A percentile compares a stretch with the other conserved stretches of the same genome.
Conservation (phyloP, 768 basidiomycete species). For the Boletus rubescentipes region DNA sequence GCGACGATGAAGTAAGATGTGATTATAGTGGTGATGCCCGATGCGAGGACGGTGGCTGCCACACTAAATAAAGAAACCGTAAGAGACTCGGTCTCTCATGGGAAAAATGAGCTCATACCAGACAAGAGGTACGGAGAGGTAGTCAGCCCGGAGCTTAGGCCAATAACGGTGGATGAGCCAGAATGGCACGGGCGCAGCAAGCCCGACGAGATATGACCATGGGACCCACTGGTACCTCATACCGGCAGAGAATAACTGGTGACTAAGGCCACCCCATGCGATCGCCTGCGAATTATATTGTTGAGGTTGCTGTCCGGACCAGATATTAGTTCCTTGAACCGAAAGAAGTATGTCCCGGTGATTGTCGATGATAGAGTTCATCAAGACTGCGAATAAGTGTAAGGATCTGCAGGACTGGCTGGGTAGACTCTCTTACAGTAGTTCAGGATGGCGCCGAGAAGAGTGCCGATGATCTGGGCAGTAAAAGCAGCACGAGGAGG, state of each 20-base stretch:
- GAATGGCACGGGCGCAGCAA: constrained; percentile 40
- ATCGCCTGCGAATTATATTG: constrained; percentile 35
- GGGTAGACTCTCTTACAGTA: constrained; percentile 34
- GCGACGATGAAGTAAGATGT: constrained; percentile 19
- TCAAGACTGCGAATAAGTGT: constrained; percentile 43
- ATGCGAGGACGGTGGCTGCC: constrained; percentile 15
- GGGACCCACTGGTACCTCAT: constrained; percentile 41
- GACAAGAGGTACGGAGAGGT: constrained; percentile 31
- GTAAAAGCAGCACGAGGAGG: constrained; percentile 64
- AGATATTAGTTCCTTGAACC: constrained; percentile 49
- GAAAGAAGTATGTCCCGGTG: constrained; percentile 52
- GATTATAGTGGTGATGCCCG: constrained; percentile 29
- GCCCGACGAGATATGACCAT: constrained; percentile 34
- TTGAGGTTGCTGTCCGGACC: constrained; percentile 33
- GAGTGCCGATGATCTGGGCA: constrained; percentile 54
- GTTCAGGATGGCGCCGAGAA: constrained; percentile 51
- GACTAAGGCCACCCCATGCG: constrained; percentile 39
- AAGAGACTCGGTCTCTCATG: neutral
- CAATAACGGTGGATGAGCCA: constrained; percentile 38
- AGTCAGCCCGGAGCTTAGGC: constrained; percentile 31
- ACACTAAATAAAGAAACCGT: constrained; percentile 8
- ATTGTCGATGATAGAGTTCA: constrained; percentile 56
- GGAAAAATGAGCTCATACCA: constrained; percentile 17
- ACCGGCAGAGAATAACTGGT: constrained; percentile 33
- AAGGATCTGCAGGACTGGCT: neutral